These are phyloP conservation scores for Brassica carinata DNA, from an alignment of 345 rosid genomes.

Conservation along the genomic window DNA sequence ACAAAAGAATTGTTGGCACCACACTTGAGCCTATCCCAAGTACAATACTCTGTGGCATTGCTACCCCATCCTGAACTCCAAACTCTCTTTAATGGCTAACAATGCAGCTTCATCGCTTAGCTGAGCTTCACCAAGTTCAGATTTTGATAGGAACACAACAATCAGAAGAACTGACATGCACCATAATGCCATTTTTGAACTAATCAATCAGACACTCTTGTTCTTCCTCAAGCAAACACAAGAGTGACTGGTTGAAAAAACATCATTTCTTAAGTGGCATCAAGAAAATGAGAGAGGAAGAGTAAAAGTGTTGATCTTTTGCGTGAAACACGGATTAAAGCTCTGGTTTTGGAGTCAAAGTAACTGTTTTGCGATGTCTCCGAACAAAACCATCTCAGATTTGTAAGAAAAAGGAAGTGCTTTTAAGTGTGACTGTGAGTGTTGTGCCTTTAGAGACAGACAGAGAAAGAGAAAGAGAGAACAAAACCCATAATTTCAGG, in stretches of 20 bases:
- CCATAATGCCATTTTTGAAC: slow-evolving; percentile 48
- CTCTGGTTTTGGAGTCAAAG: slow-evolving; percentile 38
- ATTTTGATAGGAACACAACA: slow-evolving; percentile 55
- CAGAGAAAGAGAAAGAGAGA: slow-evolving; percentile 33
- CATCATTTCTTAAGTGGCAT: slow-evolving; percentile 23
- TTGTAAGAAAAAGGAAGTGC: slow-evolving; percentile 27
- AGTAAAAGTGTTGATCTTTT: slow-evolving; percentile 23
- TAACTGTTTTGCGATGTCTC: slow-evolving; percentile 26
- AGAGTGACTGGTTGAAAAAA: slow-evolving; percentile 20
- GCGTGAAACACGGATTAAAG: slow-evolving; percentile 39
- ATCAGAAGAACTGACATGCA: slow-evolving; percentile 50
- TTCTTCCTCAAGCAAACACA: slow-evolving; percentile 18
- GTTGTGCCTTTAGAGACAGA: slow-evolving; percentile 15
- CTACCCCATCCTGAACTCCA: slow-evolving; percentile 75
- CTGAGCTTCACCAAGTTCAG: slow-evolving; percentile 51
- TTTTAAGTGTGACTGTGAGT: slow-evolving; percentile 39
- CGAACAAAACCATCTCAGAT: slow-evolving; percentile 39
- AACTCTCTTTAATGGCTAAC: slow-evolving; percentile 72
- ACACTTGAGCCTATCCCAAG: slow-evolving; percentile 76
- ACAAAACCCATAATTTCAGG: slow-evolving; percentile 28
- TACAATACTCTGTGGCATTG: slow-evolving; percentile 68
- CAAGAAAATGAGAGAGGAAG: slow-evolving; percentile 9
- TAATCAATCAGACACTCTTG: slow-evolving; percentile 24
- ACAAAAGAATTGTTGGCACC: slow-evolving; percentile 63
- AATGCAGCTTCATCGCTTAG: slow-evolving; percentile 58